Base-by-base conservation (phyloP, 345 rosid species). In the Cardamine occulta region DNA sequence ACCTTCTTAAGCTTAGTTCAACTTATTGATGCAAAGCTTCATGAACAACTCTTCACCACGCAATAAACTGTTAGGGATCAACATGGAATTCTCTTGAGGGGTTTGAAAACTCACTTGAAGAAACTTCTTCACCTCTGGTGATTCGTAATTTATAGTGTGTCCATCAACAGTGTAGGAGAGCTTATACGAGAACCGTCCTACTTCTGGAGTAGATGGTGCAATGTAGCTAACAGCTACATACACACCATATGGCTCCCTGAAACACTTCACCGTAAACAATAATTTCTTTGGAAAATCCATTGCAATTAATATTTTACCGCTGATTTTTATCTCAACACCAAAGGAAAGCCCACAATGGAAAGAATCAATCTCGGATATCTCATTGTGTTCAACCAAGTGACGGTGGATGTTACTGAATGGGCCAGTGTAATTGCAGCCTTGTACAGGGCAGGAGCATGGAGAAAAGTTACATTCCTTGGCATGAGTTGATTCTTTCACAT, bases 361-460 rank as follows among this genome's bases (percentile, higher is more conserved):
- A 13, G 0, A 6, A 29, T 21, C 1, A 17, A 4, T 0, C 17
- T 1, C 6, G 34, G 6, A 4, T 26, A 2, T 82, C 4, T 51
- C 1, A 7, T 1, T 10, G 3, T 21, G 29, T 14, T 24, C 21
- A 11, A 4, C 3, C 4, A 21, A 79, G 70, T 86, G 88, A 26
- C 19, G 3, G 1, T 21, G 60, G 8, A 89, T n/a, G 14, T 76
- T 74, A 15, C 53, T 66, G 42, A 47, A 47, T 18, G 42, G 17
- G 17, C 11, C 9, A 11, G 17, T 18, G 17, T 66, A 79, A 70
- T 51, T 29, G 76, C 90, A 87, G 28, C 17, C 57, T 4, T 17
- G 9, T 14, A 70, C 4, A 26, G 88, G 90, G 82, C 90, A 87
- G 0, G 82, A 61, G 64, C 86, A 80, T 0, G 79, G 82, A 7